These are phyloP conservation scores for Mycotypha africana DNA, from an alignment of 371 early-diverging fungal genomes.

Conservation along the genomic window DNA sequence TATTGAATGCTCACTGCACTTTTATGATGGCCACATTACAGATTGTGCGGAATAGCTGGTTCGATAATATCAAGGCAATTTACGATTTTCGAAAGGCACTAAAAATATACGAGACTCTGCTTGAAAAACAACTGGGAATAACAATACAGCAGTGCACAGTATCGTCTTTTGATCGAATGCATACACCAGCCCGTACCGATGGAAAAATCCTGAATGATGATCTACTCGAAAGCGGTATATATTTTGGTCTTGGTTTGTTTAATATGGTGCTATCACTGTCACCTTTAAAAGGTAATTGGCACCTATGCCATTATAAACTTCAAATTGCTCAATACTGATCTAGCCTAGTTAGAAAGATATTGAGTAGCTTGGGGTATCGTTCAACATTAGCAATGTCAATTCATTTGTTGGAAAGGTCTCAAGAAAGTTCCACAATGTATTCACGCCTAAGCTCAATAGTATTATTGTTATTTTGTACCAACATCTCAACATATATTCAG, in stretches of 20 bases:
- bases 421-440: constrained; percentile 16
- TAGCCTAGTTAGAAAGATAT: constrained; percentile 12
- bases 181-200: too few relatives aligned
- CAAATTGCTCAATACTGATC: too few relatives aligned
- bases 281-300: constrained; percentile 23
- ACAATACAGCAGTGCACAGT: too few relatives aligned
- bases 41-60: constrained; percentile 22
- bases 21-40: constrained; percentile 31
- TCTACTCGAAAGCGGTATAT: too few relatives aligned
- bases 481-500: constrained; percentile 17
- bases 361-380: constrained; percentile 18
- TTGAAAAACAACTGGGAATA: too few relatives aligned
- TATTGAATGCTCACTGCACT: constrained; percentile 20
- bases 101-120: constrained; percentile 22
- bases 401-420: constrained; percentile 10
- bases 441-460: constrained; percentile 15
- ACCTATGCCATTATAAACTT: too few relatives aligned
- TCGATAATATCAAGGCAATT: constrained; percentile 24
- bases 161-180: too few relatives aligned
- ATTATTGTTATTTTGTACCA: constrained; percentile 18
- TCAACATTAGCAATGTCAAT: constrained; percentile 11
- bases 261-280: constrained; percentile 20
- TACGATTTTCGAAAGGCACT: constrained; percentile 28
- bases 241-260: constrained; percentile 30
- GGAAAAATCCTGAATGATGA: too few relatives aligned